Percentiles rank a stretch among this genome's conserved stretches.
Conservation (phyloP, 495 filamentous ascomycete genomes). For the Hypoxylon subgilvum region DNA sequence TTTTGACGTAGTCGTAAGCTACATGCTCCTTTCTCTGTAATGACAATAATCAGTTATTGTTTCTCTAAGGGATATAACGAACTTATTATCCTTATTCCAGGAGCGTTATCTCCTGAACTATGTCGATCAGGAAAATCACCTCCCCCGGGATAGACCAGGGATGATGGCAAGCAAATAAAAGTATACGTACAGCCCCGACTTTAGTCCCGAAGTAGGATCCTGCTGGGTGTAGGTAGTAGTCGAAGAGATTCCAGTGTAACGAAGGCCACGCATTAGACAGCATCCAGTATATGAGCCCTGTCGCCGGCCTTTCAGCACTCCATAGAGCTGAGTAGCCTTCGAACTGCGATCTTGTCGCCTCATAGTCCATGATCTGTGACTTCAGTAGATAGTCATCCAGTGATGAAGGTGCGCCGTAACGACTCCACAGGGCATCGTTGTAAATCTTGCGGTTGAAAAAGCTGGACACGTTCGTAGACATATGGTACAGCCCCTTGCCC, state of each 20-base stretch:
- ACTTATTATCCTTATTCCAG: no score
- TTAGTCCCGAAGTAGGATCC: constrained; percentile 68
- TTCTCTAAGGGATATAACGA: no score
- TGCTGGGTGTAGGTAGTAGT: constrained; percentile 65
- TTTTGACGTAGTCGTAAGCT: constrained; percentile 58
- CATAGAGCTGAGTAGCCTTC: constrained; percentile 62
- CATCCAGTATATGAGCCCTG: constrained; percentile 73
- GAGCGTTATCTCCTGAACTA: no score
- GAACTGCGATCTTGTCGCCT: constrained; percentile 65
- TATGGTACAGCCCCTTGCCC: constrained; percentile 62
- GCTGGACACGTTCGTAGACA: constrained; percentile 58
- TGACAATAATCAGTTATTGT: no score
- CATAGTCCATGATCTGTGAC: constrained; percentile 67
- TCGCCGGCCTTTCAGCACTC: constrained; percentile 60
- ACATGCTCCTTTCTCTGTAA: constrained; percentile 65
- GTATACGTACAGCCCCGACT: constrained; percentile 50
- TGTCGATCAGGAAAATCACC: no score
- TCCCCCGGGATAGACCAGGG: no score
- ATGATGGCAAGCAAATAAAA: no score
- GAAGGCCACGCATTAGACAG: constrained; percentile 69
- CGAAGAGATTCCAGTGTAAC: constrained; percentile 71
- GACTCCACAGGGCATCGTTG: constrained; percentile 58
- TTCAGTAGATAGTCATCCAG: constrained; percentile 63
- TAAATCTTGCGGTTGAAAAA: constrained; percentile 64
- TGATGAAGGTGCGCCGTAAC: constrained; percentile 59